Conservation (phyloP, 805 yeast genomes). For the Lipomyces spencermartinsiae region DNA sequence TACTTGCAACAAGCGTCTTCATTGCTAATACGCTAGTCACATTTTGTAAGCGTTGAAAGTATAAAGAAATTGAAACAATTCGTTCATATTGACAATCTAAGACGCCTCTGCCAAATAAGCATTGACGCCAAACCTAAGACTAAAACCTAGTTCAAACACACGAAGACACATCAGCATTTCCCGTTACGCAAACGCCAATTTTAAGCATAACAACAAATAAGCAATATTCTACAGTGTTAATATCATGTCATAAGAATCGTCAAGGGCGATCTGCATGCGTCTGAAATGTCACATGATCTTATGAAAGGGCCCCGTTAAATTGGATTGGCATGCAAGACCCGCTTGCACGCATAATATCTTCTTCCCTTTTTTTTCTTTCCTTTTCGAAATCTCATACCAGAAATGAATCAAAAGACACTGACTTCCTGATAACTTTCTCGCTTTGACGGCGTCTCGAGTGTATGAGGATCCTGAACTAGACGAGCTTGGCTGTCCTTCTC, state of each 20-base stretch:
- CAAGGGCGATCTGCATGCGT: background rate
- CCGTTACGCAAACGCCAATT: conserved; percentile 1
- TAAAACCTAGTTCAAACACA: background rate
- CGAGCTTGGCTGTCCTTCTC: conserved; percentile 18
- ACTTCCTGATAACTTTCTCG: conserved; percentile 30
- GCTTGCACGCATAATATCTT: too few species aligned
- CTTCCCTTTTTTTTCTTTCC: background rate
- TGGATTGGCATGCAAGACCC: too few species aligned
- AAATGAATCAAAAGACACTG: conserved; percentile 21
- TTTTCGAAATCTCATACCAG: background rate
- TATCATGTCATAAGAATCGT: conserved; percentile 6
- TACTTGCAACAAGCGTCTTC: too few species aligned
- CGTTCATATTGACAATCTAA: background rate
- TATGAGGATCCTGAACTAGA: background rate
- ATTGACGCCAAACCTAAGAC: background rate
- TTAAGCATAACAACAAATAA: background rate
- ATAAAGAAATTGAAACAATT: background rate
- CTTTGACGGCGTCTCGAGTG: conserved; percentile 10
- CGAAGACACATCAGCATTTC: background rate
- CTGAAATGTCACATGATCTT: background rate
- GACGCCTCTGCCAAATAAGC: background rate
- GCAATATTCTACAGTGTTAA: conserved; percentile 2
- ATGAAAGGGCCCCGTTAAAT: too few species aligned
- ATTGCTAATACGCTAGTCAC: too few species aligned
- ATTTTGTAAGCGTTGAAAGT: background rate